Base-by-base conservation (phyloP, 2,329 filamentous ascomycete species). In the Sporothrix inflata region DNA sequence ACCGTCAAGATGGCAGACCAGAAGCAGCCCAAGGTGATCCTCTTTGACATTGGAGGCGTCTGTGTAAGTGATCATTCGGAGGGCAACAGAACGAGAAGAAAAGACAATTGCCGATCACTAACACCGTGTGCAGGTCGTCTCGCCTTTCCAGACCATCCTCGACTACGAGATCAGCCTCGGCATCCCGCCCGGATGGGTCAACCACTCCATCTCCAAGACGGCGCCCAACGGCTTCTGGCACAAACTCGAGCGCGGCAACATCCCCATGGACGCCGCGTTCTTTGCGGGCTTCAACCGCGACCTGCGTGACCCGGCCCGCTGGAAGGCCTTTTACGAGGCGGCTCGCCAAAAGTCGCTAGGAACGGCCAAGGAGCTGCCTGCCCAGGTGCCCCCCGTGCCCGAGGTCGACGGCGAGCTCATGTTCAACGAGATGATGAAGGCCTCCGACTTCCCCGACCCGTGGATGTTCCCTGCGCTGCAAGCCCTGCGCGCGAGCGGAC, bases 21-120 rank as follows among this genome's bases (percentile, higher is more conserved):
- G 53, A 84, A 82, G 72, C 84, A 85, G 72, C 92, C 92, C 40
- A 92, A 92, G 77, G 92, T 93, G 71, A 84, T 97, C 42, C 85
- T 99, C 27, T 98, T 98, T 81, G 96, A 99, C 82, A 96, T 99
- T 76, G 96, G 96, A 51, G 96, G 96, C 74, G 96, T 99, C 77
- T 97, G 94, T 86, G 95, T 97, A 91, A 86, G 93, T 90, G 16
- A 4, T 8, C 40, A 4, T 4, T 1, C 34, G 5, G 27, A 21
- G 7, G 2, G 16, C 7, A 45, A 3, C 9, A 7, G 16, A 69
- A 34, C 30, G 30, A 49, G 16, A n/a, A 53, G 19, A 49, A 24
- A 65, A 76, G 70, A 77, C 68, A 8, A 42, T 9, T 9, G n/a
- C 7, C 38, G 38, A 27, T 27, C 6, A 6, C 38, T 65, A 24